These are phyloP conservation scores for Cronartium quercuum DNA, from an alignment of 1,284 basidiomycete genomes.

Conservation along the genomic window DNA sequence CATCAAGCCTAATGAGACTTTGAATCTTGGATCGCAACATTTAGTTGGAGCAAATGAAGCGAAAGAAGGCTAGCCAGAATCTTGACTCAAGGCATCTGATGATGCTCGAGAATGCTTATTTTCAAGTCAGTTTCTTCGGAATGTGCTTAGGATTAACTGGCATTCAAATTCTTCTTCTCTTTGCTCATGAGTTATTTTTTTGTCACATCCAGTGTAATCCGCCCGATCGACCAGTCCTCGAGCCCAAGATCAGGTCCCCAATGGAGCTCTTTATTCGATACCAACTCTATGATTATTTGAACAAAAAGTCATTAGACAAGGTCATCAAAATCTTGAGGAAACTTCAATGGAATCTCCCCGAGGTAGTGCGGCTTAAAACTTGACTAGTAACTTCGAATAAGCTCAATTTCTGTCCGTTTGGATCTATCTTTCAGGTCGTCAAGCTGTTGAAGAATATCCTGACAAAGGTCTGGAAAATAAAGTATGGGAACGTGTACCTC, in stretches of 20 bases:
- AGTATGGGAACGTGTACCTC: constrained; percentile 81
- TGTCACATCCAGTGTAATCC: constrained; percentile 84
- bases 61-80: constrained; percentile 86
- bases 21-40: neutral
- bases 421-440: neutral
- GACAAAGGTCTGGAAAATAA: constrained; percentile 94
- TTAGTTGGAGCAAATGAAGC: constrained; percentile 83
- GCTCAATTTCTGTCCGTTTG: too few relatives aligned
- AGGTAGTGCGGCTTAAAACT: constrained; percentile 46
- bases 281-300: constrained; percentile 80
- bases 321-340: constrained; percentile 85
- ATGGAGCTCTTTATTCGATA: constrained; percentile 91
- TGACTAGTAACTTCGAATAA: neutral
- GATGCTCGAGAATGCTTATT: constrained; percentile 95
- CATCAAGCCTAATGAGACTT: neutral
- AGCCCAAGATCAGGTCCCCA: constrained; percentile 75
- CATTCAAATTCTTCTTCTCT: too few relatives aligned
- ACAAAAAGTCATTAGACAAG: constrained; percentile 85
- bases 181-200: too few relatives aligned
- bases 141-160: too few relatives aligned
- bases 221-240: constrained; percentile 77
- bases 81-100: constrained; percentile 83
- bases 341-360: constrained; percentile 82
- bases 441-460: constrained; percentile 64
- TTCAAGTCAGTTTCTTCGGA: constrained; percentile 54